A percentile compares a stretch with the other conserved stretches of the same genome.
phyloP scores from a whole-genome alignment of 176 grass and related monocot genomes.

The Phyllostachys edulis region DNA sequence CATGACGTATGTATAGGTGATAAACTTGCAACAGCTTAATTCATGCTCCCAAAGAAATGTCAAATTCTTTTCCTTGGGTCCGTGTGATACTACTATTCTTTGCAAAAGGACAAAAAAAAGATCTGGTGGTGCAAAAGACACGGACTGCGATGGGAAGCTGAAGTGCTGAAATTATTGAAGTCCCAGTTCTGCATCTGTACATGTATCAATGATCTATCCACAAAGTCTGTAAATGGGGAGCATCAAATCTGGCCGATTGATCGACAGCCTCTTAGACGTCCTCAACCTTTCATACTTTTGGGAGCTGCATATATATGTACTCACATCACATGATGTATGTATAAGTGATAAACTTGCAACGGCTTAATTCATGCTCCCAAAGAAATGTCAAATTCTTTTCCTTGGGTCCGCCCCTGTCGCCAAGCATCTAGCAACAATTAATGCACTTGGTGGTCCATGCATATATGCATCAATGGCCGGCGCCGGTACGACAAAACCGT shows the following conservation, averaged over 20 bases:
- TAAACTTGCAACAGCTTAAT: background rate
- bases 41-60: background rate
- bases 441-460: constrained; percentile 21
- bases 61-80: too few species aligned
- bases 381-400: background rate
- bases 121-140: background rate
- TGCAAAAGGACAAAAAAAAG: too few species aligned
- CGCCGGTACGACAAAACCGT: constrained; percentile 25
- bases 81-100: too few species aligned
- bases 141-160: background rate
- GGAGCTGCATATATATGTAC: background rate
- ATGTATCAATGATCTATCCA: background rate
- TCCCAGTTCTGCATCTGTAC: background rate
- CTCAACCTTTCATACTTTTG: background rate
- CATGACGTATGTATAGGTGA: background rate
- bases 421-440: background rate
- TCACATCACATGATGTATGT: background rate
- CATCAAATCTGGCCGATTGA: background rate
- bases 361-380: background rate
- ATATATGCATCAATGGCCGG: background rate
- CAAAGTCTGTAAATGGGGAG: background rate
- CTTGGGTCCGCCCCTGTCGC: background rate
- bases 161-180: background rate
- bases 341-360: background rate
- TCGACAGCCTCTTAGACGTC: background rate